Evolutionary conservation across 2,329 filamentous ascomycete genomes (phyloP).

Genomic region (Curvularia lunata): DNA sequence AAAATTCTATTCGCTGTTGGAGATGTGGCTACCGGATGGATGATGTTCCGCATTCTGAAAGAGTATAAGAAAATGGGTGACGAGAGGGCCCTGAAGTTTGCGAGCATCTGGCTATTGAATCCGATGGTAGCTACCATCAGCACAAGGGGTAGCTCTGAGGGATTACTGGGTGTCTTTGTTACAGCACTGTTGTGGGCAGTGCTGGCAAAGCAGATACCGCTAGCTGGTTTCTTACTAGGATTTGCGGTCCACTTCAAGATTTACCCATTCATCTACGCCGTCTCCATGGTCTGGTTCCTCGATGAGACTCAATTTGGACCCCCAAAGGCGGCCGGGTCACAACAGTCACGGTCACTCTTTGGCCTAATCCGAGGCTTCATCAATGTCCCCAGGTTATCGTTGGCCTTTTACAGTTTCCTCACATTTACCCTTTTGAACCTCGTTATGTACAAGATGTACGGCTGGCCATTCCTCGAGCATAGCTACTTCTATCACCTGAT

Average conservation of each 20-base stretch:
- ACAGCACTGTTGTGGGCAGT: conserved; percentile 84
- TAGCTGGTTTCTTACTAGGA: conserved; percentile 79
- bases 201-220: conserved; percentile 62
- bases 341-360: conserved; percentile 28
- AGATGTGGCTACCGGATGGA: conserved; percentile 83
- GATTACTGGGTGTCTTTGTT: conserved; percentile 83
- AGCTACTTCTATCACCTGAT: conserved; percentile 93
- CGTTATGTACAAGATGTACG: conserved; percentile 78
- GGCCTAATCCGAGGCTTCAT: conserved; percentile 32
- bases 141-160: conserved; percentile 92
- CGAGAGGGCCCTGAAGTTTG: conserved; percentile 70
- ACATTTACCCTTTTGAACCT: conserved; percentile 78
- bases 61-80: conserved; percentile 45
- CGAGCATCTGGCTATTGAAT: conserved; percentile 91
- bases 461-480: conserved; percentile 80
- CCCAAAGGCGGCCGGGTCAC: conserved; percentile 7
- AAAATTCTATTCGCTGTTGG: conserved; percentile 85
- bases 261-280: conserved; percentile 95
- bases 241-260: conserved; percentile 97
- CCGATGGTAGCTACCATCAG: conserved; percentile 98
- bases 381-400: conserved; percentile 56
- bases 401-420: conserved; percentile 69
- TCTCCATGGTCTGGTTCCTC: conserved; percentile 81
- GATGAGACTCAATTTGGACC: conserved; percentile 57
- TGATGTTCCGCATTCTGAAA: conserved; percentile 67